These are phyloP conservation scores for Arachnopeziza araneosa DNA, from an alignment of 2,329 filamentous ascomycete genomes.

Conservation along the genomic window DNA sequence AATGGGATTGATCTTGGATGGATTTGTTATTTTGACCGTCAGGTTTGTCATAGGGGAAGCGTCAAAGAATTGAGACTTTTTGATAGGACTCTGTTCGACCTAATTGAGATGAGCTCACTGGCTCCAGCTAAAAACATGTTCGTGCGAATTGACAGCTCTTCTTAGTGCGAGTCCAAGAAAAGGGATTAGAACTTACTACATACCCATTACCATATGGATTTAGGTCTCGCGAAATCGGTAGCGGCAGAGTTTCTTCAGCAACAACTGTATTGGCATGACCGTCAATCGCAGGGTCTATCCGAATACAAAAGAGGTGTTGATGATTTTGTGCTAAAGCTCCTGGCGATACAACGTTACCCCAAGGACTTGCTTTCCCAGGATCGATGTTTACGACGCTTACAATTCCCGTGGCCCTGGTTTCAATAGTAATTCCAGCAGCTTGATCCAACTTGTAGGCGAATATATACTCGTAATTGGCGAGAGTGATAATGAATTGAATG, in stretches of 20 bases:
- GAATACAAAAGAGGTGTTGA: constrained; percentile 51
- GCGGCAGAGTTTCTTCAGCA: constrained; percentile 47
- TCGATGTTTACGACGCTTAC: constrained; percentile 51
- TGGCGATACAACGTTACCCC: constrained; percentile 55
- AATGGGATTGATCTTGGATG: constrained; percentile 71
- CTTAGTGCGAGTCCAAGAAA: background rate
- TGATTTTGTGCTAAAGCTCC: constrained; percentile 56
- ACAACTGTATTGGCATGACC: constrained; percentile 47
- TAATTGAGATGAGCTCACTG: constrained; percentile 1
- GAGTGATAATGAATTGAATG: constrained; percentile 61
- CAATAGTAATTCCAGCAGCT: constrained; percentile 53
- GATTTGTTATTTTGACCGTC: constrained; percentile 86
- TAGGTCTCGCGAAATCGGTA: constrained; percentile 36
- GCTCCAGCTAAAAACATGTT: background rate
- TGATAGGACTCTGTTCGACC: constrained; percentile 39
- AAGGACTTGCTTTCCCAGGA: constrained; percentile 43
- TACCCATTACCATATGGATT: constrained; percentile 52
- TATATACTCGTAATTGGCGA: constrained; percentile 68
- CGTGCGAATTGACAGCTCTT: background rate
- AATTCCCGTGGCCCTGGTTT: constrained; percentile 62
- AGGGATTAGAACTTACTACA: constrained; percentile 23
- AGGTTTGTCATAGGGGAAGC: constrained; percentile 46
- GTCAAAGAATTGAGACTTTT: constrained; percentile 37
- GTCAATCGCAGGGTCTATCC: constrained; percentile 53
- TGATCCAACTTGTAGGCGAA: constrained; percentile 61